Conservation (phyloP, 331 rosid genomes). For the Quercus lobata region DNA sequence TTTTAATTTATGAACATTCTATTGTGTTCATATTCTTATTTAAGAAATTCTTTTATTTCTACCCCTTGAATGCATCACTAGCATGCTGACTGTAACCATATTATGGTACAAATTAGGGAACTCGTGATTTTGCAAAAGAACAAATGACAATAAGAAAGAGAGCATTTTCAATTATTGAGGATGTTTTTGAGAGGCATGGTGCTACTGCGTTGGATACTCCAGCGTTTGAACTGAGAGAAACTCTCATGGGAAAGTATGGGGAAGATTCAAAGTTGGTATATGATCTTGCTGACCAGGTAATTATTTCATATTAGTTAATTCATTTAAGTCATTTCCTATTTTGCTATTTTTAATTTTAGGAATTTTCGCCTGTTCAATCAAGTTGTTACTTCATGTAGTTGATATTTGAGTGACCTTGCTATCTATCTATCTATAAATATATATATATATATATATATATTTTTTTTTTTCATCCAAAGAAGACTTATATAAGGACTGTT, state of each 20-base stretch:
- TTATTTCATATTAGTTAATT: conserved; percentile 5
- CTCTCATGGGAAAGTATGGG: conserved; percentile 94
- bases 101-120: conserved; percentile 55
- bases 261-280: conserved; percentile 93
- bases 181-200: conserved; percentile 92
- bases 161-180: conserved; percentile 79
- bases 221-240: conserved; percentile 87
- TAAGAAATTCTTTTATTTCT: neutral
- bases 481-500: neutral
- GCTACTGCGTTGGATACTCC: conserved; percentile 97
- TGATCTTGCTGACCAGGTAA: conserved; percentile 99
- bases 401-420: neutral
- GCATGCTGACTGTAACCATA: conserved; percentile 31
- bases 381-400: neutral
- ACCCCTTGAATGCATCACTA: neutral
- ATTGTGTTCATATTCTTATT: neutral
- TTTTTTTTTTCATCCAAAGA: neutral
- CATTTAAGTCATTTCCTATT: neutral
- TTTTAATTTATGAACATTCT: neutral
- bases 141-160: conserved; percentile 88
- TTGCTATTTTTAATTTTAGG: neutral
- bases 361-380: neutral
- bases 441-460: too few relatives aligned
- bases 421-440: neutral
- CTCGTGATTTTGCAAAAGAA: conserved; percentile 93